Base-by-base conservation (phyloP, 805 yeast genomes). In the Metschnikowia anglica region DNA sequence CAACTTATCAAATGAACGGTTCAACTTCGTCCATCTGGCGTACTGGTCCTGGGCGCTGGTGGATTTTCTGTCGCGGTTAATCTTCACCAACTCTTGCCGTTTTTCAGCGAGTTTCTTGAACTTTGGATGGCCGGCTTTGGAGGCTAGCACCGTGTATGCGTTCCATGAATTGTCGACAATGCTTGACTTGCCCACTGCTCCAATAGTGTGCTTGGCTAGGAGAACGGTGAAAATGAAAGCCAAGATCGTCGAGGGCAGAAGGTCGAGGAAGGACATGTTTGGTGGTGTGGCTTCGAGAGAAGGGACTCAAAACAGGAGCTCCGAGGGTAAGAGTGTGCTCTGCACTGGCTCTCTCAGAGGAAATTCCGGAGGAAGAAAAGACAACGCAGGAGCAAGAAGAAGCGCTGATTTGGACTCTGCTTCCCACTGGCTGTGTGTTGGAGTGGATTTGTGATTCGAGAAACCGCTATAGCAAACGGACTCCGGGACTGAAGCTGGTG, bases 11-110 rank as follows among this genome's bases (percentile, higher is more conserved):
- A 74, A 66, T 53, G 74, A 76, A 37, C 99, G 76, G 56, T 88
- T 90, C 48, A 90, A 72, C 61, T 88, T 88, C 1, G 97, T 95
- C 98, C 98, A 93, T 56, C 79, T 83, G 21, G 97, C 97, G 62
- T 91, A 93, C 56, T 93, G 82, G 60, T 93, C 97, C 62, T 91
- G 97, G 1, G 97, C 91, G 42, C 88, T 79, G 8, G 89, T 77
- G 2, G 72, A 49, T 23, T 78, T 69, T 47, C 88, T 76, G 53
- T 81, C 79, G 11, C 66, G 70, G 51, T 76, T 70, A 17, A 80
- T 57, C 15, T 65, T 61, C 12, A 62, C 59, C 37, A 81, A 76
- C 48, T 84, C 76, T 7, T 57, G 52, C 41, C 73, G 68, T 39
- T 60, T 64, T 4, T 23, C 37, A 3, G 56, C 48, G 23, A 65